phyloP scores from a whole-genome alignment of 495 filamentous ascomycete species.

The Penicillium coprophilum region DNA sequence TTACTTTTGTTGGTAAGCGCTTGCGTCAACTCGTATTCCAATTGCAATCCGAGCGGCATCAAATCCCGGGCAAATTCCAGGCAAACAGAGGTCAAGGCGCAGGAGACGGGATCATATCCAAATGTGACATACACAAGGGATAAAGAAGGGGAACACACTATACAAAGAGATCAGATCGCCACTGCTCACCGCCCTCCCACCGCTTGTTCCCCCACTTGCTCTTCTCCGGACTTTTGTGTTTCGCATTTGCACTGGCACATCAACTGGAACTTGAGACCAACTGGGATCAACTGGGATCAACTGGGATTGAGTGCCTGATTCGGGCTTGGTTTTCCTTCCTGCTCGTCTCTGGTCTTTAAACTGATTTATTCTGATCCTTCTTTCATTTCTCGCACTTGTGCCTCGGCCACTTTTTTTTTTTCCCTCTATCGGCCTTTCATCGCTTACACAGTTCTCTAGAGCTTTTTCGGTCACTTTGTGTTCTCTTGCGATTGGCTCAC shows the following conservation, averaged over 20 bases:
- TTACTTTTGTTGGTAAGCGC: slow-evolving; percentile 2
- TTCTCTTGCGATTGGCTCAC: slow-evolving; percentile 8
- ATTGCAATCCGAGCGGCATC: slow-evolving; percentile 9
- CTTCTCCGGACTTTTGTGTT: slow-evolving; percentile 16
- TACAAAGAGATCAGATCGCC: slow-evolving; percentile 12
- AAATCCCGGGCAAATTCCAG: background rate
- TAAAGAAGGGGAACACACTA: background rate
- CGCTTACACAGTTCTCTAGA: slow-evolving; percentile 8
- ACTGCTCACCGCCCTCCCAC: slow-evolving; percentile 27
- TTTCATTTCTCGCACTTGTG: background rate
- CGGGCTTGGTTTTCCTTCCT: slow-evolving; percentile 1
- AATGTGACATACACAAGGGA: no score
- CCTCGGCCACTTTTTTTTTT: slow-evolving; percentile 3
- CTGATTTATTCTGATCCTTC: background rate
- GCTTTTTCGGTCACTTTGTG: background rate
- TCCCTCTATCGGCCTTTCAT: slow-evolving; percentile 1
- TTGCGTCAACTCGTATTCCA: slow-evolving; percentile 1
- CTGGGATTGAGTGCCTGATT: slow-evolving; percentile 9
- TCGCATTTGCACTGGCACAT: background rate
- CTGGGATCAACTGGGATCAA: background rate
- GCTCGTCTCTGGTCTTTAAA: background rate
- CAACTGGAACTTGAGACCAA: background rate
- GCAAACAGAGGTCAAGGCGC: background rate
- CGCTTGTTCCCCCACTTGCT: slow-evolving; percentile 30
- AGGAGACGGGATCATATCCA: background rate